Conservation (phyloP, 768 basidiomycete species). For the Lentinus tigrinus region DNA sequence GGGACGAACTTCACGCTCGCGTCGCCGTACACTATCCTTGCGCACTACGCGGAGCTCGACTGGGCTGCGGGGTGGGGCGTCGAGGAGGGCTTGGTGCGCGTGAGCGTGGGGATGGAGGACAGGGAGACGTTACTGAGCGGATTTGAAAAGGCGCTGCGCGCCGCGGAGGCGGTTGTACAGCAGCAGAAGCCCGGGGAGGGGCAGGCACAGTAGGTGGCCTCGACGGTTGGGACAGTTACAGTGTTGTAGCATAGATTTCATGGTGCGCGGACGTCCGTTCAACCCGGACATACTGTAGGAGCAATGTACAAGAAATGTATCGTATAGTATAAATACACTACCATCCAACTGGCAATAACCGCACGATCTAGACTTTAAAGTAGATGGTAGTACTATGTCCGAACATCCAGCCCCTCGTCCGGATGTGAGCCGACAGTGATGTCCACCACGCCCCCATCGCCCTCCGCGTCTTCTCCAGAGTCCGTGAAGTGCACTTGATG, state of each 20-base stretch:
- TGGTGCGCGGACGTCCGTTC: neutral
- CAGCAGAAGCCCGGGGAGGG: neutral
- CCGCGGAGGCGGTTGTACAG: conserved; percentile 53
- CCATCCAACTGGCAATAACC: conserved; percentile 14
- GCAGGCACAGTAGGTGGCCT: too few relatives aligned
- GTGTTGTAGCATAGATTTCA: neutral
- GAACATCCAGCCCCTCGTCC: neutral
- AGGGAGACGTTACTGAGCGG: conserved; percentile 49
- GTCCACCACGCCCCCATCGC: conserved; percentile 7
- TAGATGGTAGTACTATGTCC: neutral
- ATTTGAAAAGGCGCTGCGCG: conserved; percentile 65
- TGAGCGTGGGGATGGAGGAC: conserved; percentile 92
- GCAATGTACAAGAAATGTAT: conserved; percentile 9
- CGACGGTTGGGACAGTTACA: neutral
- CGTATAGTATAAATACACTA: conserved; percentile 12
- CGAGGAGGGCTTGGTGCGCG: conserved; percentile 76
- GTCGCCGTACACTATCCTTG: conserved; percentile 90
- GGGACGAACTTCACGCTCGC: conserved; percentile 97
- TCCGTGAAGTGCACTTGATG: neutral
- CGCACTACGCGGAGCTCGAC: conserved; percentile 84
- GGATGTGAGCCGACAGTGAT: conserved; percentile 8
- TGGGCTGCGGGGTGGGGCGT: conserved; percentile 92
- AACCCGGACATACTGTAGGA: neutral
- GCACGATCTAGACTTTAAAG: neutral
- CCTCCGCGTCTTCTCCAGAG: neutral